Base-by-base conservation (phyloP, 1,284 basidiomycete genomes). In the Rhodofomes roseus region DNA sequence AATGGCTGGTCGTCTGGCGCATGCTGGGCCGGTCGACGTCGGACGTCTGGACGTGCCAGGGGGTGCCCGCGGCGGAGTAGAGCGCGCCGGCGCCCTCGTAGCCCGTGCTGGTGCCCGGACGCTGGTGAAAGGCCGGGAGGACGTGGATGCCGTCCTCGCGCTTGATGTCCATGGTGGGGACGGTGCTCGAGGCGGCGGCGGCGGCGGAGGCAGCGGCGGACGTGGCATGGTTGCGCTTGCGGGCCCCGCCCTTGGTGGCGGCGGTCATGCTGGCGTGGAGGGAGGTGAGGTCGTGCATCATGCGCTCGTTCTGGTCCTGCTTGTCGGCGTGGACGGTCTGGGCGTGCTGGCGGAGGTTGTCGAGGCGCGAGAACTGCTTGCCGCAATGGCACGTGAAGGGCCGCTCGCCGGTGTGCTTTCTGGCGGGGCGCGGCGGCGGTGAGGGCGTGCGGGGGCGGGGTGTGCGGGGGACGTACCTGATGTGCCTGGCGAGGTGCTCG, bases 391-490 rank as follows among this genome's bases (percentile, higher is more conserved):
- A 98, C 52, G 87, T 86, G 76, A 98, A 98, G 4, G 96, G 96
- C 6, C 95, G 85, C 73, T 98, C 96, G 62, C 96, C 96, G 18
- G 96, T 98, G 74, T 98, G 96, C 82, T 98, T 98, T 66, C 95
- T 96, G 75, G 1, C 34, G 55, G 31, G 23, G 54, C 37, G 37
- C 34, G 34, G 7, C 6, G 34, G 41, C 41, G 41, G 36, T 52
- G 50, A 56, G 59, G 58, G 59, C 56, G 59, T n/a, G 59, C 54
- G 59, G 56, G 31, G 58, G 58, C 65, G 66, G 63, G 64, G 68
- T 65, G 60, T 57, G 56, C 54, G 58, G 55, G 53, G 59, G 57
- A 74, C 80, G 68, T 71, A 94, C 93, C 95, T 82, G 70, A 98
- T 93, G 79, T 98, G 96, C 67, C 96, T 84, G 60, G 96, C 95